Base-by-base conservation (phyloP, 305 asterid species). In the Fraxinus baroniana region DNA sequence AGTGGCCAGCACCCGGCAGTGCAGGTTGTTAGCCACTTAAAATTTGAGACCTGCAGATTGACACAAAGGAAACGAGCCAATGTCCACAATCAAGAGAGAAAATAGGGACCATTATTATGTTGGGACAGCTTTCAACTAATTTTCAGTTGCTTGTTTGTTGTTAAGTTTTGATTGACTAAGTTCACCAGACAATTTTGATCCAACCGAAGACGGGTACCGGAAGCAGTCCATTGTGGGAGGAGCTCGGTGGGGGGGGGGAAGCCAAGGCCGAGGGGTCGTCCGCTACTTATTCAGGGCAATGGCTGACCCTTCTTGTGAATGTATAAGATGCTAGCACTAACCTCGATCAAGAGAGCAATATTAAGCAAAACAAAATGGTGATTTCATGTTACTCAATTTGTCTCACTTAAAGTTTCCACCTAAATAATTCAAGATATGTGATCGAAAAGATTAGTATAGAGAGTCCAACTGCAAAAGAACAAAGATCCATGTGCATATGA, bases 121-220 rank as follows among this genome's bases (percentile, higher is more conserved):
- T 46, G 33, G 33, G 44, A 78, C 86, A 78, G 84, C 79, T 71
- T 7, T 84, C 60, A 68, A 77, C 66, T 49, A 64, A 76, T 35
- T 79, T 37, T 75, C 30, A 2, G 80, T 73, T 80, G 72, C 49
- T 76, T 81, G 87, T 68, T 77, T 81, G 85, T 72, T 82, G 86
- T 81, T 85, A 9, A 78, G 75, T 55, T 79, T 80, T 74, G 78
- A 74, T 86, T 84, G 74, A 15, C 79, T 55, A 15, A 30, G 46
- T 4, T 72, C 46, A 33, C 46, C 76, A 33, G 9, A 17, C 15
- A 33, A 7, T 2, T 7, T 20, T n/a, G 32, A 28, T 30, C 46
- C 80, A 77, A 77, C 80, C 80, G n/a, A 77, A 10, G 30, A 77
- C 18, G n/a, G 64, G 70, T 28, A 13, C 20, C 41, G 3, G 79